Conservation (phyloP, 2,329 filamentous ascomycete genomes). For the Aspergillus sp. region DNA sequence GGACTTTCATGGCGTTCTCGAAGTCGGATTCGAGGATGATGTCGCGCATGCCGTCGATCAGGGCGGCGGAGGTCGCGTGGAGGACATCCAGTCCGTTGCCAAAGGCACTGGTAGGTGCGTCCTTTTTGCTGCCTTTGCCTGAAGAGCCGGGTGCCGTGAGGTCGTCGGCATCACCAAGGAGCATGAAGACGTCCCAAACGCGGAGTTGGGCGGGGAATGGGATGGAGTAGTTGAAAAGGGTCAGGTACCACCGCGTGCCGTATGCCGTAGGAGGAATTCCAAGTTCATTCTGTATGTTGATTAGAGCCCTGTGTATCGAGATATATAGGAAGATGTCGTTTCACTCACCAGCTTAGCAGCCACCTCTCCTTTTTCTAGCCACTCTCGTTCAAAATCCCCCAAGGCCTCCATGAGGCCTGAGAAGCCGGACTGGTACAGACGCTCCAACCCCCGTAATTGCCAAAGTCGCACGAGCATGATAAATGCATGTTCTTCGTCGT, state of each 20-base stretch:
- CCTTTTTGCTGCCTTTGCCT: conserved; percentile 23
- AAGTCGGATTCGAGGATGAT: conserved; percentile 92
- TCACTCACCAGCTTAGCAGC: conserved; percentile 68
- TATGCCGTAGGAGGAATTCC: conserved; percentile 87
- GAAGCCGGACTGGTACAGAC: conserved; percentile 82
- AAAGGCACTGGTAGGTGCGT: conserved; percentile 42
- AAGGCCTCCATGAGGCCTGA: conserved; percentile 82
- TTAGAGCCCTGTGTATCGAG: background rate
- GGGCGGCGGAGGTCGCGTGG: conserved; percentile 83
- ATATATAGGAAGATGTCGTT: background rate
- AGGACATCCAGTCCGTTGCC: conserved; percentile 77
- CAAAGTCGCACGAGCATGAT: conserved; percentile 96
- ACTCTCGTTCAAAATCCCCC: conserved; percentile 78
- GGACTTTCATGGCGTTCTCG: conserved; percentile 95
- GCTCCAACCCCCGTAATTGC: conserved; percentile 81
- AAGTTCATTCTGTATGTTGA: conserved; percentile 57
- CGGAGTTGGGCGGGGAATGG: conserved; percentile 92
- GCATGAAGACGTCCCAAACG: conserved; percentile 97
- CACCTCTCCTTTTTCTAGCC: conserved; percentile 79
- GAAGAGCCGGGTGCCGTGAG: conserved; percentile 24
- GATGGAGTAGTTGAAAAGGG: conserved; percentile 94
- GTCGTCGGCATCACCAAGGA: conserved; percentile 75
- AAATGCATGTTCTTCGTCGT: conserved; percentile 91
- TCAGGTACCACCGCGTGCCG: conserved; percentile 95
- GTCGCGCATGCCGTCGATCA: conserved; percentile 87